phyloP scores from a whole-genome alignment of 192 early-diverging fungal species.

The Chytriomyces confervae region DNA sequence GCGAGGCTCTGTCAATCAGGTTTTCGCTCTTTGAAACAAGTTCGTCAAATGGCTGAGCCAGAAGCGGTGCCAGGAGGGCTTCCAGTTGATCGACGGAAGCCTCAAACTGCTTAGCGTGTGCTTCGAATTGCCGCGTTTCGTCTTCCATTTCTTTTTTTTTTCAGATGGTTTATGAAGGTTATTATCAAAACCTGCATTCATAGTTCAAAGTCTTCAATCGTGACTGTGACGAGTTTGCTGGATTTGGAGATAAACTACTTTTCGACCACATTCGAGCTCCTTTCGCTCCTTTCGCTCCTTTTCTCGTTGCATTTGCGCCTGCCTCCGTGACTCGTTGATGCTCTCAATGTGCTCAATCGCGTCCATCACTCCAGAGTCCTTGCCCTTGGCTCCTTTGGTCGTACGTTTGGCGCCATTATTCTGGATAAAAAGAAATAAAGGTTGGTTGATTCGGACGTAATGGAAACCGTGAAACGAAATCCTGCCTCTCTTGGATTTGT shows the following conservation, averaged over 20 bases:
- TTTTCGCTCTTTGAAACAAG: background rate
- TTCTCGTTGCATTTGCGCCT: background rate
- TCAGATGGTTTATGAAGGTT: background rate
- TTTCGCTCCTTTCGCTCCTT: background rate
- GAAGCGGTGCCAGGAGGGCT: constrained; percentile 6
- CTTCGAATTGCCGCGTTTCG: constrained; percentile 11
- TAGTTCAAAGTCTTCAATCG: constrained; percentile 40
- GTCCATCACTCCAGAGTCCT: background rate
- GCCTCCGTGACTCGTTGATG: background rate
- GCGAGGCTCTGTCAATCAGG: constrained; percentile 26
- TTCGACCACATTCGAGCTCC: constrained; percentile 6
- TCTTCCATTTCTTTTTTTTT: constrained; percentile 20
- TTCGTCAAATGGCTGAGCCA: constrained; percentile 13
- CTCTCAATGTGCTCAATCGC: background rate
- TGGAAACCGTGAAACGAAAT: no score
- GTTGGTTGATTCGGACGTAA: no score
- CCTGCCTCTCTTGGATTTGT: no score
- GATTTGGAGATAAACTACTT: constrained; percentile 11
- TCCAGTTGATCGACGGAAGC: constrained; percentile 8
- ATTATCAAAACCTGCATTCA: no score
- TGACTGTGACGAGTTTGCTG: constrained; percentile 40
- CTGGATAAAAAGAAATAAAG: no score
- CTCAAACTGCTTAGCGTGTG: background rate
- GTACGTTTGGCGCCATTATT: no score
- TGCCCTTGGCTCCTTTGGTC: no score